A percentile compares a stretch with the other conserved stretches of the same genome.
These are phyloP conservation scores for Cenococcum geophilum DNA, from an alignment of 495 filamentous ascomycete species.

Conservation along the genomic window DNA sequence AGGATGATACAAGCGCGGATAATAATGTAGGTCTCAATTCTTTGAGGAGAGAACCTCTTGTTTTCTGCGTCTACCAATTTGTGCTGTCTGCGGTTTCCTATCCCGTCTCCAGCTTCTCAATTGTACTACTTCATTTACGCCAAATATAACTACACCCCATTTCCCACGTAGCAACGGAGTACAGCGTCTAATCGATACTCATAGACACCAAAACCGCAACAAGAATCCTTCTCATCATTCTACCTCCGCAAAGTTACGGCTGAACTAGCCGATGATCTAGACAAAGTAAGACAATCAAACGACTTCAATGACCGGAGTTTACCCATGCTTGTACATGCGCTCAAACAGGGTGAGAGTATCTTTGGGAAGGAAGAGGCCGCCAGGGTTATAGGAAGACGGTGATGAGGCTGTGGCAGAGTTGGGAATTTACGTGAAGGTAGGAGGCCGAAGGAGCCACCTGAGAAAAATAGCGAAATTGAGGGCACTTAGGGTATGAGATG, in stretches of 20 bases:
- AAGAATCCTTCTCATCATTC: constrained; percentile 29
- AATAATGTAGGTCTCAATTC: too few relatives aligned
- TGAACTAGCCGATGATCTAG: constrained; percentile 67
- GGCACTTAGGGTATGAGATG: background rate
- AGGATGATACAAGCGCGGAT: too few relatives aligned
- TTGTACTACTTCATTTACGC: too few relatives aligned
- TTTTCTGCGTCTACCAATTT: too few relatives aligned
- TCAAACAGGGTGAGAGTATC: constrained; percentile 52
- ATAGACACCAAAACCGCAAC: background rate
- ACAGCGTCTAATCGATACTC: too few relatives aligned
- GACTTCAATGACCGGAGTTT: constrained; percentile 62
- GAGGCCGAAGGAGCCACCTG: background rate
- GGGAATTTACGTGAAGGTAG: background rate
- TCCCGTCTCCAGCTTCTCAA: too few relatives aligned
- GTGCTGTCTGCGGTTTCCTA: too few relatives aligned
- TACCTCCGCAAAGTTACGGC: constrained; percentile 60
- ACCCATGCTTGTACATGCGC: constrained; percentile 55
- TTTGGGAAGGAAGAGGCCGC: constrained; percentile 37
- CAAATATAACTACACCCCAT: too few relatives aligned
- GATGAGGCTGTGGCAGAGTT: background rate
- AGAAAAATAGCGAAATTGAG: background rate
- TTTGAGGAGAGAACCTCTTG: too few relatives aligned
- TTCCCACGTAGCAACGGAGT: too few relatives aligned
- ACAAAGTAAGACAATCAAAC: constrained; percentile 56
- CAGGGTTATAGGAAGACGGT: constrained; percentile 21